Evolutionary conservation across 768 basidiomycete species (phyloP).

Genomic region (Terana coerulea): DNA sequence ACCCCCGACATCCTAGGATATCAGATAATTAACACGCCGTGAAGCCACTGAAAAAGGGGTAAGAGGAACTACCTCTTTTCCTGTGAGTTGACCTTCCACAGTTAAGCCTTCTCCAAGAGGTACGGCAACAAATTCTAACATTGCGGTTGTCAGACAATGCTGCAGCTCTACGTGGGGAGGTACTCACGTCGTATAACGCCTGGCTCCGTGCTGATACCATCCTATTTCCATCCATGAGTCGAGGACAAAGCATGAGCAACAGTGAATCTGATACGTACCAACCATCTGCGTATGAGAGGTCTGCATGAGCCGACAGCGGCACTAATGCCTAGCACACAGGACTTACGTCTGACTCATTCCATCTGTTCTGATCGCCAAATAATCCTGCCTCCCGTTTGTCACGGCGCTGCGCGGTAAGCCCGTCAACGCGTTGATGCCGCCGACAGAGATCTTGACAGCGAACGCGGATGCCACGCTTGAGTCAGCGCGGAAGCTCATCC

Average conservation of each 20-base stretch:
- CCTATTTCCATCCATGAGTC: conserved; percentile 11
- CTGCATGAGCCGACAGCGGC: no score
- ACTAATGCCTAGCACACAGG: no score
- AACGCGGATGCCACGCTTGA: neutral
- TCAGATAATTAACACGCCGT: neutral
- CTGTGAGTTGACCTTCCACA: conserved; percentile 23
- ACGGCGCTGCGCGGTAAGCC: conserved; percentile 17
- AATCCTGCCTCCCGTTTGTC: conserved; percentile 22
- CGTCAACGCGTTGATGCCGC: conserved; percentile 28
- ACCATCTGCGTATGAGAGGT: no score
- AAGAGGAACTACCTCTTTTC: conserved; percentile 14
- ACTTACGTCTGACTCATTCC: conserved; percentile 15
- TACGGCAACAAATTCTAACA: conserved; percentile 25
- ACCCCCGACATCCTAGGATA: conserved; percentile 6
- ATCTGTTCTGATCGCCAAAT: conserved; percentile 14
- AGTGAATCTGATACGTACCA: neutral
- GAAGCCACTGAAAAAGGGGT: no score
- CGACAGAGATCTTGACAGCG: conserved; percentile 28
- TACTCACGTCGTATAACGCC: conserved; percentile 24
- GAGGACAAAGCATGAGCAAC: conserved; percentile 2
- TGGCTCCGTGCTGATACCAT: conserved; percentile 23
- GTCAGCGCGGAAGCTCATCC: conserved; percentile 22
- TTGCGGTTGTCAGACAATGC: neutral
- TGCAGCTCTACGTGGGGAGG: neutral
- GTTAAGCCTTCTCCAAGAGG: conserved; percentile 22